phyloP scores from a whole-genome alignment of 768 basidiomycete species.

The Tylopilus plumbeoviolaceoides region DNA sequence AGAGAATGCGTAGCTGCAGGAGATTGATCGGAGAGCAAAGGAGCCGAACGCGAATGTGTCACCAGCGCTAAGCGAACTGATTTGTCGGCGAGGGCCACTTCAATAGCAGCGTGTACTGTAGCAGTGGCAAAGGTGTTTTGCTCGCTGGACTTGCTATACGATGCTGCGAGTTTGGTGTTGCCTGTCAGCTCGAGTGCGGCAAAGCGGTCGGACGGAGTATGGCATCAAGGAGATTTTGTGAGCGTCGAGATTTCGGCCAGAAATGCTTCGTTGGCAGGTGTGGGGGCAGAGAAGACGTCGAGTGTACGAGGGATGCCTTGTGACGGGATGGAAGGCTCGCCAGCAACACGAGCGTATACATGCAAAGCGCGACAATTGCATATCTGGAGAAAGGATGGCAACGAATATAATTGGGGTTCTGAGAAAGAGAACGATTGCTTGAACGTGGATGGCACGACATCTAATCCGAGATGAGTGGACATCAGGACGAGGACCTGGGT shows the following conservation, averaged over 20 bases:
- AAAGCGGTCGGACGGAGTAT: slow-evolving; percentile 41
- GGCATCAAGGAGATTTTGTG: slow-evolving; percentile 46
- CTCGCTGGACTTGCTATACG: slow-evolving; percentile 48
- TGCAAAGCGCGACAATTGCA: slow-evolving; percentile 56
- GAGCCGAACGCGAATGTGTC: slow-evolving; percentile 35
- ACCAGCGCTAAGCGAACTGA: slow-evolving; percentile 50
- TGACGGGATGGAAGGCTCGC: slow-evolving; percentile 31
- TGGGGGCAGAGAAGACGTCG: slow-evolving; percentile 39
- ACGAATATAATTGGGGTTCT: slow-evolving; percentile 29
- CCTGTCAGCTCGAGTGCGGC: slow-evolving; percentile 58
- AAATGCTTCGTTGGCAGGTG: slow-evolving; percentile 37
- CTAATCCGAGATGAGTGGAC: slow-evolving; percentile 33
- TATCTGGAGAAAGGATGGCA: slow-evolving; percentile 51
- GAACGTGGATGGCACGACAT: slow-evolving; percentile 52
- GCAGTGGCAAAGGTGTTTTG: slow-evolving; percentile 47
- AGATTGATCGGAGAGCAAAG: slow-evolving; percentile 37
- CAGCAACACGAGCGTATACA: slow-evolving; percentile 52
- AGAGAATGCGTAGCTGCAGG: too few relatives aligned
- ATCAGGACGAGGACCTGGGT: neutral
- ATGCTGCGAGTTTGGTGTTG: slow-evolving; percentile 44
- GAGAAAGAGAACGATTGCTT: slow-evolving; percentile 44
- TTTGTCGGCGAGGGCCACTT: slow-evolving; percentile 35
- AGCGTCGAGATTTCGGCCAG: slow-evolving; percentile 42
- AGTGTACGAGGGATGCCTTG: slow-evolving; percentile 33
- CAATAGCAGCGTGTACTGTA: slow-evolving; percentile 47